Conservation (phyloP, 1,284 basidiomycete genomes). For the Leucoagaricus sp. region DNA sequence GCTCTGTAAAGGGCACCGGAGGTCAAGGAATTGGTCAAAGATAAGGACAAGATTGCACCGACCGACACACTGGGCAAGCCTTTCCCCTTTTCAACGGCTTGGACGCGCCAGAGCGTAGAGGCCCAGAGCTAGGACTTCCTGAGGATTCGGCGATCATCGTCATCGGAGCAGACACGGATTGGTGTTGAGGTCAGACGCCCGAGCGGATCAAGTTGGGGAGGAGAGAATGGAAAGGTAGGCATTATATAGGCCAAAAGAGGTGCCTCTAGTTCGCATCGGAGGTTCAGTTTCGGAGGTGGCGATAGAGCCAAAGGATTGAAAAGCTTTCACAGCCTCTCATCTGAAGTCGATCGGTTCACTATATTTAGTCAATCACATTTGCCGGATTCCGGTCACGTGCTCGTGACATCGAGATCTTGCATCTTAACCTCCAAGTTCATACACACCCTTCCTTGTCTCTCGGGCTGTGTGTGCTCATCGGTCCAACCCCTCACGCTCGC, state of each 20-base stretch:
- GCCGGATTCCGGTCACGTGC: not conserved
- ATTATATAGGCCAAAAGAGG: conserved; percentile 29
- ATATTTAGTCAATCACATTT: not conserved
- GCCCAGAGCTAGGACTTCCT: conserved; percentile 24
- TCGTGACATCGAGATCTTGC: not conserved
- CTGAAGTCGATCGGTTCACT: not conserved
- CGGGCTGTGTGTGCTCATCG: conserved; percentile 6
- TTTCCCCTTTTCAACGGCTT: conserved; percentile 44
- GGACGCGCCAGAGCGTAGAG: conserved; percentile 20
- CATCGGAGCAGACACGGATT: conserved; percentile 20
- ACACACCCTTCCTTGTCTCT: not conserved
- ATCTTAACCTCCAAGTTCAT: not conserved
- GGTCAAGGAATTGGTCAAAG: not conserved
- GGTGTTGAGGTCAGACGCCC: conserved; percentile 23
- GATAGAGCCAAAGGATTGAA: not conserved
- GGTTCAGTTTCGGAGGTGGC: conserved; percentile 8
- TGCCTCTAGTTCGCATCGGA: conserved; percentile 12
- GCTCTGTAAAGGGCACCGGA: conserved; percentile 36
- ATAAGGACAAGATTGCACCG: conserved; percentile 18
- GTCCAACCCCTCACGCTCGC: not conserved
- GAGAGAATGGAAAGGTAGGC: conserved; percentile 20
- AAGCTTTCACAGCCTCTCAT: conserved; percentile 8
- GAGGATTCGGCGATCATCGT: conserved; percentile 36
- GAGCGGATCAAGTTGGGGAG: conserved; percentile 34
- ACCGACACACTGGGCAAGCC: conserved; percentile 50